These are phyloP conservation scores for Solanum raphanifolium DNA, from an alignment of 257 asterid species.

Conservation along the genomic window DNA sequence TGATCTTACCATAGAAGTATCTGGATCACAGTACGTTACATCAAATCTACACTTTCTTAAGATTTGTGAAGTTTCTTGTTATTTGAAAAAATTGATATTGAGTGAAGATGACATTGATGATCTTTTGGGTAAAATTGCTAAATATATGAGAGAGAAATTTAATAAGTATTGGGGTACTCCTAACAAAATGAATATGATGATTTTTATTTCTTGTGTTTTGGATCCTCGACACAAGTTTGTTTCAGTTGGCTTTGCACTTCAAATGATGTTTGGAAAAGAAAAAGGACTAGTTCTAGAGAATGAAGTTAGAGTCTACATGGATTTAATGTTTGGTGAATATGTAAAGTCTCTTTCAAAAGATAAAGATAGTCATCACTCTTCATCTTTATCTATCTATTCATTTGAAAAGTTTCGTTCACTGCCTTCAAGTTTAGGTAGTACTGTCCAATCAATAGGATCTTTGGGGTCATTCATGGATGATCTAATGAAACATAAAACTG, in stretches of 20 bases:
- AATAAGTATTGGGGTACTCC: not conserved
- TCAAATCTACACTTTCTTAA: not conserved
- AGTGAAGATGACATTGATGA: not conserved
- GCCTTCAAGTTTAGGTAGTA: not conserved
- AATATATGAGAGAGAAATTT: not conserved
- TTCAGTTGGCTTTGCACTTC: not conserved
- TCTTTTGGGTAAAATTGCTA: not conserved
- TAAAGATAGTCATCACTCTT: not conserved
- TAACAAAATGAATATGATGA: not conserved
- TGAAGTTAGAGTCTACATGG: not conserved
- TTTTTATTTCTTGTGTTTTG: not conserved
- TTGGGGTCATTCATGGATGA: not conserved
- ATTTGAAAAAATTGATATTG: not conserved
- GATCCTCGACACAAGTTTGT: not conserved
- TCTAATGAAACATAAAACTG: not conserved
- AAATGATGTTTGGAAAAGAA: not conserved
- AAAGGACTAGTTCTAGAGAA: too few species aligned
- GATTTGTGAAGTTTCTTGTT: too few species aligned
- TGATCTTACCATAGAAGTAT: not conserved
- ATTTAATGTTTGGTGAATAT: not conserved
- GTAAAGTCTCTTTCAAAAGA: not conserved
- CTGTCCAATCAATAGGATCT: not conserved
- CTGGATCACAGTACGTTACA: too few species aligned
- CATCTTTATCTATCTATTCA: not conserved
- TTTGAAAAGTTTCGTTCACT: not conserved